Conservation (phyloP, 768 basidiomycete genomes). For the Hydnomerulius pinastri region DNA sequence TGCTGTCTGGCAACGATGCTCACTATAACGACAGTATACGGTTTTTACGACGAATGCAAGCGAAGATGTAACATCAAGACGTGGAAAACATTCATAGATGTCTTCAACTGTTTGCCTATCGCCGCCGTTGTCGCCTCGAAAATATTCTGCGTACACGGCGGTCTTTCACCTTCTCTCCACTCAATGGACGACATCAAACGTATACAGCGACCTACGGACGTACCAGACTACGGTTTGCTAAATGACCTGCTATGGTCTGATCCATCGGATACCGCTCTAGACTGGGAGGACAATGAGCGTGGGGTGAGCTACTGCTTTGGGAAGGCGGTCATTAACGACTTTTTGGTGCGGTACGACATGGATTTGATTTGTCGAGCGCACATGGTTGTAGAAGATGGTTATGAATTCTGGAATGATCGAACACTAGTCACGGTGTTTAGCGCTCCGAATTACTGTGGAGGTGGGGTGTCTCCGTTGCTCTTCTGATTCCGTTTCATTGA, state of each 20-base stretch:
- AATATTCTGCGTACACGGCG: conserved; percentile 99
- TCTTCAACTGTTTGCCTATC: conserved; percentile 98
- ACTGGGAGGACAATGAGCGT: conserved; percentile 99
- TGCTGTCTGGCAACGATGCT: conserved; percentile 19
- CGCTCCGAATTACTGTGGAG: conserved; percentile 95
- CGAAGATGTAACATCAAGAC: conserved; percentile 99
- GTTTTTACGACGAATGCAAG: conserved; percentile 99
- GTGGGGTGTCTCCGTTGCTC: conserved; percentile 49
- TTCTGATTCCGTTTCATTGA: conserved; percentile 19
- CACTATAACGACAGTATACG: conserved; percentile 71
- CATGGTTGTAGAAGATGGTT: conserved; percentile 99
- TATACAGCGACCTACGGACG: conserved; percentile 97
- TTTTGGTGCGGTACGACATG: conserved; percentile 95
- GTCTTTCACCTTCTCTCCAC: conserved; percentile 88
- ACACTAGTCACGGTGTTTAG: conserved; percentile 98
- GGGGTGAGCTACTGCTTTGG: conserved; percentile 99
- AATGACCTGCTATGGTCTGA: conserved; percentile 99
- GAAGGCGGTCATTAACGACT: conserved; percentile 95
- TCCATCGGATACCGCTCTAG: conserved; percentile 94
- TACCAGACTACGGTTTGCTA: conserved; percentile 95
- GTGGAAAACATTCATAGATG: conserved; percentile 99
- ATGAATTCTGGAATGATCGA: conserved; percentile 99
- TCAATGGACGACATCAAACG: conserved; percentile 99
- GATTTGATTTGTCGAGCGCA: conserved; percentile 99
- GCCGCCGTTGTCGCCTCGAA: conserved; percentile 98